Percentiles rank a stretch among this genome's conserved stretches.
Conservation (phyloP, 345 rosid genomes). For the Murraya paniculata region DNA sequence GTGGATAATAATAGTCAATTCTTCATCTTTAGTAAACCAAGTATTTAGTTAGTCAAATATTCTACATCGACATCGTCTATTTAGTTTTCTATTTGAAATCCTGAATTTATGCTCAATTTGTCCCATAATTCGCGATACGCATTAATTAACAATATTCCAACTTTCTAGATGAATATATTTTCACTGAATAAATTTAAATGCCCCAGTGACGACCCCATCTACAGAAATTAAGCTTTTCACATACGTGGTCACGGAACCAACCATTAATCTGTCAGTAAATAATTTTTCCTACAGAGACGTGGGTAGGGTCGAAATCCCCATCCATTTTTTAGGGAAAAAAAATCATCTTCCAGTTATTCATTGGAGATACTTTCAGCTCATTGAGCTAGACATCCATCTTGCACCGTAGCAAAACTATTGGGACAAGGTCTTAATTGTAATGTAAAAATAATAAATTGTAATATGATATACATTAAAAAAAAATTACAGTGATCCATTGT, state of each 20-base stretch:
- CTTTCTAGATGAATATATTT: not conserved
- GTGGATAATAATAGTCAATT: not conserved
- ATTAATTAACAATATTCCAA: too few species aligned
- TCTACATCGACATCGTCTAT: not conserved
- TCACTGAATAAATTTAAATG: too few species aligned
- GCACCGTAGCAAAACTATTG: too few species aligned
- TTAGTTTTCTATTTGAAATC: not conserved
- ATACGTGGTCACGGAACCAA: too few species aligned
- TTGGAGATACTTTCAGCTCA: not conserved
- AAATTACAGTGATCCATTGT: too few species aligned
- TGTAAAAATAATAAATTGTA: too few species aligned
- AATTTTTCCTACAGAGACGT: too few species aligned
- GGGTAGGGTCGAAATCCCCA: too few species aligned
- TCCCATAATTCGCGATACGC: not conserved
- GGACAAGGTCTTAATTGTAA: too few species aligned
- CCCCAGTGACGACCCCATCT: not conserved
- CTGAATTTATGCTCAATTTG: not conserved
- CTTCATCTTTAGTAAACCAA: not conserved
- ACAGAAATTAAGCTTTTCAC: not conserved
- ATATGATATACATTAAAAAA: too few species aligned
- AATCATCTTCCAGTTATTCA: not conserved
- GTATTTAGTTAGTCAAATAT: not conserved
- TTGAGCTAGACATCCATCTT: not conserved
- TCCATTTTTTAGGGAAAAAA: too few species aligned
- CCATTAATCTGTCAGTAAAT: too few species aligned